Percentiles rank a stretch among this genome's conserved stretches.
Conservation (phyloP, 2,329 filamentous ascomycete genomes). For the Claviceps sp. region DNA sequence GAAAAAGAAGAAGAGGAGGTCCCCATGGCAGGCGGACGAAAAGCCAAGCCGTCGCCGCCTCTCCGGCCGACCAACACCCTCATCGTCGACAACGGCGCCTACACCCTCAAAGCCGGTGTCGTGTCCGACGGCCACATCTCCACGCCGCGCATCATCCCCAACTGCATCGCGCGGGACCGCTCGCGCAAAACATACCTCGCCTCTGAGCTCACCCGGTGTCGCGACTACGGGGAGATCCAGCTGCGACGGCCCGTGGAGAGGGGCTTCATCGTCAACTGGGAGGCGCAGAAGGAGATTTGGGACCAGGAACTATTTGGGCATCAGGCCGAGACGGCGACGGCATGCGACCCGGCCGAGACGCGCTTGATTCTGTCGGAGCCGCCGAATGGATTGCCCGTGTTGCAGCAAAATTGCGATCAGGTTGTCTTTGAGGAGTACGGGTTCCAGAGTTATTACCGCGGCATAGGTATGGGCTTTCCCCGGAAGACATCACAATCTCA, state of each 20-base stretch:
- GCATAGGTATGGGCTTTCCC: slow-evolving; percentile 37
- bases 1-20: not conserved
- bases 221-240: slow-evolving; percentile 76
- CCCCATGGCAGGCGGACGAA: slow-evolving; percentile 33
- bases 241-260: slow-evolving; percentile 88
- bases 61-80: slow-evolving; percentile 54
- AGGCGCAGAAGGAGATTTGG: slow-evolving; percentile 91
- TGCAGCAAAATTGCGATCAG: slow-evolving; percentile 88
- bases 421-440: slow-evolving; percentile 96
- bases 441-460: slow-evolving; percentile 74
- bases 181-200: slow-evolving; percentile 68
- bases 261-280: slow-evolving; percentile 93
- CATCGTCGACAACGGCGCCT: slow-evolving; percentile 85
- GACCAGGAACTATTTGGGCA: slow-evolving; percentile 69
- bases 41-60: slow-evolving; percentile 37
- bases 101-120: slow-evolving; percentile 83
- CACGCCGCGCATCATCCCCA: slow-evolving; percentile 63
- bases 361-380: slow-evolving; percentile 76
- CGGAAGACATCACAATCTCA: too few species aligned
- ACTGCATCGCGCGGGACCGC: slow-evolving; percentile 76
- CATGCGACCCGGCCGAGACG: slow-evolving; percentile 68
- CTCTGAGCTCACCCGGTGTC: slow-evolving; percentile 63
- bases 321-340: slow-evolving; percentile 33
- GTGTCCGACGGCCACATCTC: slow-evolving; percentile 33
- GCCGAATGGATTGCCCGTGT: slow-evolving; percentile 63